Evolutionary conservation across 495 filamentous ascomycete genomes (phyloP).

Genomic region (Gamarada debralockiae): DNA sequence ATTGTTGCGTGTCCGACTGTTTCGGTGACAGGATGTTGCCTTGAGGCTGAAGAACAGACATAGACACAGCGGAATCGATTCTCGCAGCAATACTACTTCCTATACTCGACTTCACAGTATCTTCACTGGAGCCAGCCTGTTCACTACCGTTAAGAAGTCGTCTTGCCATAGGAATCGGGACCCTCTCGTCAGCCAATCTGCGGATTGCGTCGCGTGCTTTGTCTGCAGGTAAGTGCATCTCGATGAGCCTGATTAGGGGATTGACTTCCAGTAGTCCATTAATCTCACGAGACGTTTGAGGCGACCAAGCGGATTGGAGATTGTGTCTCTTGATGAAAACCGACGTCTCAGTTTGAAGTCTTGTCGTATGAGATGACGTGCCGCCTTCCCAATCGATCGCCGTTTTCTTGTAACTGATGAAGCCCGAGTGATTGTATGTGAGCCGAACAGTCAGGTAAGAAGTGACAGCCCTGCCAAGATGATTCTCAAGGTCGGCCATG

Average conservation of each 20-base stretch:
- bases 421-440: slow-evolving; percentile 45
- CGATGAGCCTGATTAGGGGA: slow-evolving; percentile 39
- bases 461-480: slow-evolving; percentile 36
- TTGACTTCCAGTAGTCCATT: slow-evolving; percentile 24
- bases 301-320: slow-evolving; percentile 36
- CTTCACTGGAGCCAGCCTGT: slow-evolving; percentile 4
- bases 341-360: slow-evolving; percentile 37
- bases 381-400: not conserved
- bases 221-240: slow-evolving; percentile 37
- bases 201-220: slow-evolving; percentile 36
- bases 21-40: not conserved
- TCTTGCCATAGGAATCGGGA: slow-evolving; percentile 2
- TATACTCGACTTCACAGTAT: slow-evolving; percentile 11
- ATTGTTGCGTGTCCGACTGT: not conserved
- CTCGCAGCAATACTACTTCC: slow-evolving; percentile 3
- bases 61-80: slow-evolving; percentile 19
- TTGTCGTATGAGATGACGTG: slow-evolving; percentile 27
- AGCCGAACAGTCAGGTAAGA: slow-evolving; percentile 43
- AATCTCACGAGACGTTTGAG: slow-evolving; percentile 18
- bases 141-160: not conserved
- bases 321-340: slow-evolving; percentile 40
- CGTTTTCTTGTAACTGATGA: slow-evolving; percentile 24
- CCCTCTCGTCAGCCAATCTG: slow-evolving; percentile 23
- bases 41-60: not conserved
- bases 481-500: slow-evolving; percentile 45